Evolutionary conservation across 192 early-diverging fungal species (phyloP), one percentile per base, ranked within the genome.

Genomic region (Linnemannia elongata): DNA sequence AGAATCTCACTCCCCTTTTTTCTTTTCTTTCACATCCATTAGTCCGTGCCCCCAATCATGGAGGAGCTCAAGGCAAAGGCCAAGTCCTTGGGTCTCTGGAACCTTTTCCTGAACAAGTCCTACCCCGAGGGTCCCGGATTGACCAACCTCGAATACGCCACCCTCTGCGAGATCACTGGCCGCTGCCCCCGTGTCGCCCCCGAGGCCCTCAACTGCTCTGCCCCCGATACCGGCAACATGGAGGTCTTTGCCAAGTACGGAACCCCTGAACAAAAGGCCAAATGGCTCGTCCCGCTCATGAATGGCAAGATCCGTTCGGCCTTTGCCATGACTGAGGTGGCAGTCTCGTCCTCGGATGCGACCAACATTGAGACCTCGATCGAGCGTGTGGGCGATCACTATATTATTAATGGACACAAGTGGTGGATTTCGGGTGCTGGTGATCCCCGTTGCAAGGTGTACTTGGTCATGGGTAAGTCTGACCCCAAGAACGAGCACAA

Each of bases 171-270:
- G 85, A 80, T 96, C 75, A 96, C 95, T 80, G 98, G 98, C 41
- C 93, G 93, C 63, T 96, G 90, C 55, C 89, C 93, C 35, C 88
- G 85, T 39, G 78, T 98, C 35, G 98, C 97, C 27, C 95, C 98
- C 63, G 97, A 98, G 85, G 96, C 96, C 33, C 93, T 92, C 91
- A 98, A 98, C 94, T 96, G 96, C 89, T 91, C 93, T 57, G 96
- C 97, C 18, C 97, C 97, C 20, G 98, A 99, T 82, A 98, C 98
- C 12, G 98, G 98, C 76, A 99, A 99, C 92, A 99, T 99, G 97
- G 97, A 99, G 87, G 97, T 99, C 57, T 94, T 99, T 76, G 96
- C 96, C 66, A 97, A 98, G 90, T 99, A 97, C 89, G 98, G 98
- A 55, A 92, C 90, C 13, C 79, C 88, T 24, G 94, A 80, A 52